Evolutionary conservation across 345 rosid species (phyloP).

Genomic region (Abelmoschus esculentus): DNA sequence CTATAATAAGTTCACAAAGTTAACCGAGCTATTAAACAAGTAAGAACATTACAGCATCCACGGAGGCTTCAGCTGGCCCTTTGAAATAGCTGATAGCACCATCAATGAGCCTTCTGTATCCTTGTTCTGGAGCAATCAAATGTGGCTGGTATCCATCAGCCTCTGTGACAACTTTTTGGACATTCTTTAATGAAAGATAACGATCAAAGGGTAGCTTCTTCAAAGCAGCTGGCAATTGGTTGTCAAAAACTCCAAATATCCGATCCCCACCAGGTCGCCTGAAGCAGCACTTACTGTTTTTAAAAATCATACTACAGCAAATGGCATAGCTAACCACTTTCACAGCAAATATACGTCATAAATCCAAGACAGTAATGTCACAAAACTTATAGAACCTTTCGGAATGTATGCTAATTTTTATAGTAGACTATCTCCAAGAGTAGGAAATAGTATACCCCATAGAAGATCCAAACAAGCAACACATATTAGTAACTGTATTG

Average conservation of each 20-base stretch:
- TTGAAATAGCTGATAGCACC: conserved; percentile 90
- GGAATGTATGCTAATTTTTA: not conserved
- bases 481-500: not conserved
- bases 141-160: conserved; percentile 99
- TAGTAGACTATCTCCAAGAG: not conserved
- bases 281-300: conserved; percentile 20
- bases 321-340: not conserved
- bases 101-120: conserved; percentile 96
- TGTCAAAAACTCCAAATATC: conserved; percentile 92
- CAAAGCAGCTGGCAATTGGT: conserved; percentile 97
- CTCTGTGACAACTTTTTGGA: conserved; percentile 92
- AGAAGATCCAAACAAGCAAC: not conserved
- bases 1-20: not conserved
- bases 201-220: conserved; percentile 97
- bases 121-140: conserved; percentile 99
- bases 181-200: conserved; percentile 87
- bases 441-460: not conserved
- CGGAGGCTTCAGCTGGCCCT: conserved; percentile 99
- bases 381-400: not conserved
- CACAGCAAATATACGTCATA: not conserved
- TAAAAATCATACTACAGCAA: not conserved
- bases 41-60: conserved; percentile 76
- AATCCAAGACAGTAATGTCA: not conserved
- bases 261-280: conserved; percentile 99
- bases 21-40: not conserved